phyloP scores from a whole-genome alignment of 176 grass and related monocot species.

The Musa beccarii region DNA sequence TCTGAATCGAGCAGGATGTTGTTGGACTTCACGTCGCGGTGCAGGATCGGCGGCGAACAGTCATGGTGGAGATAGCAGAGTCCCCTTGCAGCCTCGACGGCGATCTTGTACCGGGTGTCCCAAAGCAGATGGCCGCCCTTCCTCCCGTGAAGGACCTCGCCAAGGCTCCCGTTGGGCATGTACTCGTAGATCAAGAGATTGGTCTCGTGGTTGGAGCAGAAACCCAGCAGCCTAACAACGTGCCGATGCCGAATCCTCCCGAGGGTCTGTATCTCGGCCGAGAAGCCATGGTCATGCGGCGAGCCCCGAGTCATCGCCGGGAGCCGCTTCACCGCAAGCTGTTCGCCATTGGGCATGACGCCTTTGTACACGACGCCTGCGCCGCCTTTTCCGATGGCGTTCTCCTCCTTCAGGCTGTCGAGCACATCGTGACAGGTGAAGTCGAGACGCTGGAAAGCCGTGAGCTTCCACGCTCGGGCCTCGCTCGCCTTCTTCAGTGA shows the following conservation, averaged over 20 bases:
- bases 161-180: constrained; percentile 41
- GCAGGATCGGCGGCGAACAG: constrained; percentile 64
- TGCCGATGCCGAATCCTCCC: constrained; percentile 84
- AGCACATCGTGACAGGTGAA: constrained; percentile 76
- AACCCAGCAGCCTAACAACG: constrained; percentile 74
- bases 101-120: constrained; percentile 78
- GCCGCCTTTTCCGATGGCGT: constrained; percentile 86
- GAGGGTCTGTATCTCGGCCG: constrained; percentile 88
- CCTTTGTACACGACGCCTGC: constrained; percentile 92
- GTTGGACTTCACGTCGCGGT: constrained; percentile 85
- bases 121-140: constrained; percentile 82
- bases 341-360: constrained; percentile 71
- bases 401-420: constrained; percentile 75
- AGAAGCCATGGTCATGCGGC: constrained; percentile 83
- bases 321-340: constrained; percentile 81
- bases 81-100: constrained; percentile 75
- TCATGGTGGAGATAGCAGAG: constrained; percentile 89
- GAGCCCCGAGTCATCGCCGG: constrained; percentile 59
- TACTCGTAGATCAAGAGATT: constrained; percentile 59
- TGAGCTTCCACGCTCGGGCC: constrained; percentile 69
- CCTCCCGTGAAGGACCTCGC: constrained; percentile 83
- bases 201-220: constrained; percentile 75
- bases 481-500: constrained; percentile 66
- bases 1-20: constrained; percentile 45
- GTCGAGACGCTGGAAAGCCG: constrained; percentile 68